Percentiles rank a stretch among this genome's conserved stretches.
Conservation (phyloP, 1,139 yeast genomes). For the Suhomyces choctaworum region DNA sequence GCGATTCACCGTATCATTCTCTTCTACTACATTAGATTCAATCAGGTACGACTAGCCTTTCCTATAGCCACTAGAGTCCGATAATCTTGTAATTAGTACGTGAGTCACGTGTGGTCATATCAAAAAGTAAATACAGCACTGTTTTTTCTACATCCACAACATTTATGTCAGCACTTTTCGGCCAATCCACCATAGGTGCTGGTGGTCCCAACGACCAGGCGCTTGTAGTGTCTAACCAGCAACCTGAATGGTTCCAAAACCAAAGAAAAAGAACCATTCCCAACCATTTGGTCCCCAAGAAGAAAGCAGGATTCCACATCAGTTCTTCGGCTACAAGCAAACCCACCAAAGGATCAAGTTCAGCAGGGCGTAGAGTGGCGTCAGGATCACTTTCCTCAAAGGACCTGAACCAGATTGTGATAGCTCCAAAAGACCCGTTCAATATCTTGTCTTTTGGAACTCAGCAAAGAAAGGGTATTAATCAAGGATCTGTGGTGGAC, state of each 20-base stretch:
- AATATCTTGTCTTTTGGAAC: constrained; percentile 44
- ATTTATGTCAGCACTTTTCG: constrained; percentile 11
- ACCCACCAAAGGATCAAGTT: constrained; percentile 4
- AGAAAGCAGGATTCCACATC: constrained; percentile 46
- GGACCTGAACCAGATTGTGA: constrained; percentile 10
- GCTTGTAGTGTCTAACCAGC: constrained; percentile 6
- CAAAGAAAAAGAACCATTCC: constrained; percentile 62
- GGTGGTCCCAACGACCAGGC: constrained; percentile 7
- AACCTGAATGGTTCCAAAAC: constrained; percentile 55
- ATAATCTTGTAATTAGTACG: too few species aligned
- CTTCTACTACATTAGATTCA: too few species aligned
- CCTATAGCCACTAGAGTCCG: too few species aligned
- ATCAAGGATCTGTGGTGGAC: constrained; percentile 13
- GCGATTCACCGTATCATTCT: too few species aligned
- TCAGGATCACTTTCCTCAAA: constrained; percentile 11
- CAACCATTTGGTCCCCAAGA: constrained; percentile 48
- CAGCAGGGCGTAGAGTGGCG: constrained; percentile 9
- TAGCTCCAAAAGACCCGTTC: constrained; percentile 29
- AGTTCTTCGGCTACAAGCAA: constrained; percentile 24
- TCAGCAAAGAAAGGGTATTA: constrained; percentile 24
- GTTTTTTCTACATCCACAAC: constrained; percentile 4
- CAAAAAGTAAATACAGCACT: too few species aligned
- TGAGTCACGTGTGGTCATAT: too few species aligned
- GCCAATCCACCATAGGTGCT: constrained; percentile 7
- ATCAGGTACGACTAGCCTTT: too few species aligned